Base-by-base conservation (phyloP, 1,284 basidiomycete species). In the Vanrija humicola region DNA sequence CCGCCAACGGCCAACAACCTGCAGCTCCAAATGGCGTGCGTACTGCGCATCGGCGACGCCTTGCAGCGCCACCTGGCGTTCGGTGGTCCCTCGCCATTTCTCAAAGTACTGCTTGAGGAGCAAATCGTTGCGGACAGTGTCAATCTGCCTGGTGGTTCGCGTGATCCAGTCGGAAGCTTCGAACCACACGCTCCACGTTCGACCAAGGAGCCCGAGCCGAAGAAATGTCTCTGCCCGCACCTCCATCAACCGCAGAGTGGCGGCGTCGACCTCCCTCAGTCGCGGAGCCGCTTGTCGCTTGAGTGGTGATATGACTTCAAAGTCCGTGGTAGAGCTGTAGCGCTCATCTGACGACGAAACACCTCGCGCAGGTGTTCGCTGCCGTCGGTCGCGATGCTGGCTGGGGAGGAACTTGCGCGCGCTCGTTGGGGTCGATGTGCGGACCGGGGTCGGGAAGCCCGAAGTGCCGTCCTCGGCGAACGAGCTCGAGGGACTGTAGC, bases 161-260 rank as follows among this genome's bases (percentile, higher is more conserved):
- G 69, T 18, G 23, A 75, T 62, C 68, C 72, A 74, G 34, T 70
- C 64, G 15, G 62, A 56, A 4, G 68, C 59, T 40, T 65, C 62
- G 16, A 56, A 50, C 75, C 75, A 77, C 43, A 68, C 64, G 47
- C 71, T 69, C 62, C 64, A 72, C 46, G 74, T 74, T 43, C 74
- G 57, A 2, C 71, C 74, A 48, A 71, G 38, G n/a, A 75, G 43
- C 0, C 73, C 74, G 4, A 68, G 50, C 6, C 63, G 56, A 51
- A 70, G 67, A 46, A 74, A 77, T 14, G 56, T 55, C 50, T 73
- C 69, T 9, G 72, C 75, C 23, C 61, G 57, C 19, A 44, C 45
- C 34, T 75, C 75, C 62, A 72, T 65, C 49, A 65, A 58, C 19
- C 43, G 44, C 23, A 45, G 25, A 18, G 50, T 38, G 4, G 52